Percentiles rank a stretch among this genome's conserved stretches.
Evolutionary conservation across 768 basidiomycete species (phyloP).

Genomic region (Tylopilus sp.): DNA sequence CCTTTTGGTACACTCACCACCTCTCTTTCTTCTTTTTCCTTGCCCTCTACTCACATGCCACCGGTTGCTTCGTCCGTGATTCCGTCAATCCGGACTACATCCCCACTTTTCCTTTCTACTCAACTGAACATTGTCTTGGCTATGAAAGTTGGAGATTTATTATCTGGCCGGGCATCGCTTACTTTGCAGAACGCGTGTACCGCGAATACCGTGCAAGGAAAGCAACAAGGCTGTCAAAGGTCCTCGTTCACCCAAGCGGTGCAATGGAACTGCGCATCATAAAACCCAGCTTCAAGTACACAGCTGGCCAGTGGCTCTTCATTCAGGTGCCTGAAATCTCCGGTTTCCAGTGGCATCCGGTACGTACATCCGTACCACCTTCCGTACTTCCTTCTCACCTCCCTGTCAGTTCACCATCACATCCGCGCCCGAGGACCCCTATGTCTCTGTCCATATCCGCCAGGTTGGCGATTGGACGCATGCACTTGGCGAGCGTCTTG

Average conservation of each 20-base stretch:
- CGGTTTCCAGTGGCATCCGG: slow-evolving; percentile 90
- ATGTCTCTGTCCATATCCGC: slow-evolving; percentile 88
- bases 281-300: slow-evolving; percentile 91
- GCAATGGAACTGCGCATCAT: slow-evolving; percentile 92
- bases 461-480: slow-evolving; percentile 90
- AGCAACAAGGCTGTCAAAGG: slow-evolving; percentile 77
- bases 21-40: slow-evolving; percentile 94
- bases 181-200: slow-evolving; percentile 83
- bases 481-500: slow-evolving; percentile 81
- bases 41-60: slow-evolving; percentile 84
- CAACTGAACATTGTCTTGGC: slow-evolving; percentile 82
- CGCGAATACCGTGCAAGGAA: slow-evolving; percentile 79
- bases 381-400: neutral
- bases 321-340: slow-evolving; percentile 87
- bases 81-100: slow-evolving; percentile 68
- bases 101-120: slow-evolving; percentile 80
- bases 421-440: slow-evolving; percentile 91
- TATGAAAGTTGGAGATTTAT: slow-evolving; percentile 89
- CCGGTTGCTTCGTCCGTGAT: slow-evolving; percentile 94
- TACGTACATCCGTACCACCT: slow-evolving; percentile 37
- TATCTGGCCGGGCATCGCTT: slow-evolving; percentile 89
- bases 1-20: slow-evolving; percentile 97
- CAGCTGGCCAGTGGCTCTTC: slow-evolving; percentile 90
- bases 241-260: slow-evolving; percentile 86
- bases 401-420: slow-evolving; percentile 81